A percentile compares a stretch with the other conserved stretches of the same genome.
phyloP scores from a whole-genome alignment of 148 eudicot genomes.

The Polygonum aviculare region DNA sequence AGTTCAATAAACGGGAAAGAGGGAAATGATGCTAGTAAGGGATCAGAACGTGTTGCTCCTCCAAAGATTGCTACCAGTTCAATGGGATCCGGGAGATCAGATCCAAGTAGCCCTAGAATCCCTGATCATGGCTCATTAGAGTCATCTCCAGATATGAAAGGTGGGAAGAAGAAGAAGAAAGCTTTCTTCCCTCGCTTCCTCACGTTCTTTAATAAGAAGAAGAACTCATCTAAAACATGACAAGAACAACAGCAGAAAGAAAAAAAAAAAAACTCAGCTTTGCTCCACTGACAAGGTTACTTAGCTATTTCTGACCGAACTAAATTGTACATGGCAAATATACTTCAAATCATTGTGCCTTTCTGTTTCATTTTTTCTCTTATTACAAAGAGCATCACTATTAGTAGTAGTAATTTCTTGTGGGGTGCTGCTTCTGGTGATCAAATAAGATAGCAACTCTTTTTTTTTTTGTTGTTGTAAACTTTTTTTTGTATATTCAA shows the following conservation, averaged over 20 bases:
- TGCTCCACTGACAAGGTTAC: neutral
- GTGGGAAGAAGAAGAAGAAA: conserved; percentile 29
- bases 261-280: neutral
- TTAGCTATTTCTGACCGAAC: neutral
- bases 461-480: neutral
- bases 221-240: conserved; percentile 22
- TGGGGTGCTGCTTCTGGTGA: neutral
- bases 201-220: conserved; percentile 31
- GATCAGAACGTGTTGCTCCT: conserved; percentile 13
- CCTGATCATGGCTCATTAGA: neutral
- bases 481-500: neutral
- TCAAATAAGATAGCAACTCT: neutral
- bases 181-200: conserved; percentile 31
- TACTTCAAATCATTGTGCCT: neutral
- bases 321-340: neutral
- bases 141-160: conserved; percentile 1
- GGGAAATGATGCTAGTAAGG: conserved; percentile 13
- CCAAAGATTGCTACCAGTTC: conserved; percentile 9
- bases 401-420: neutral
- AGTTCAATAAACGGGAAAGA: conserved; percentile 33
- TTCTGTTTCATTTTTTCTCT: neutral
- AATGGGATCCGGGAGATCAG: neutral
- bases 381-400: neutral
- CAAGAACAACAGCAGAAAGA: neutral
- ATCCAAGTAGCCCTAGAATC: neutral